These are phyloP conservation scores for Arabis alpina DNA, from an alignment of 345 rosid species.

Conservation along the genomic window DNA sequence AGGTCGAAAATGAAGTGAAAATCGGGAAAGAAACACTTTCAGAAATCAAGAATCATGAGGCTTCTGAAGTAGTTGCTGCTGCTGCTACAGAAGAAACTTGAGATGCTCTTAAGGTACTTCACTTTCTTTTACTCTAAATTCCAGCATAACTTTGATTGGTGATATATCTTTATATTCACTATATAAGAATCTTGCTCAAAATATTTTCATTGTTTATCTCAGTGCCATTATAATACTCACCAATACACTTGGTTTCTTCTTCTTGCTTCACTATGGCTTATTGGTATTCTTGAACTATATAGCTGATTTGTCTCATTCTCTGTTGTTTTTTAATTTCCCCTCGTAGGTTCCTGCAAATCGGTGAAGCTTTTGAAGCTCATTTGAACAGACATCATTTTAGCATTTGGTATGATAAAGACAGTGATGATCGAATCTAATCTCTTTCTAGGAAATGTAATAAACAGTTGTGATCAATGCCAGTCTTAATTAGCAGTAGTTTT, in stretches of 20 bases:
- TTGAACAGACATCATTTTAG: conserved; percentile 12
- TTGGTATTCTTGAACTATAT: neutral
- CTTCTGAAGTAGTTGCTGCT: conserved; percentile 37
- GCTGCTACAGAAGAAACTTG: conserved; percentile 40
- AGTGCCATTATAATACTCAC: too few species aligned
- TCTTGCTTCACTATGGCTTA: neutral
- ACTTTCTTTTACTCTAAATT: conserved; percentile 2
- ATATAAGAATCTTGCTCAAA: conserved; percentile 11
- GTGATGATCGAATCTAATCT: neutral
- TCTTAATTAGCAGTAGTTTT: conserved; percentile 13
- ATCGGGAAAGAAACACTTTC: conserved; percentile 46
- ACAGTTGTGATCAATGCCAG: conserved; percentile 22
- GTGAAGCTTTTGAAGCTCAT: conserved; percentile 17
- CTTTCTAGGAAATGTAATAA: conserved; percentile 22
- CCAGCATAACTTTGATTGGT: neutral
- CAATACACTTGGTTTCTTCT: too few species aligned
- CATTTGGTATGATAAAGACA: conserved; percentile 24
- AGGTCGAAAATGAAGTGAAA: conserved; percentile 51
- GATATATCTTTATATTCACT: neutral
- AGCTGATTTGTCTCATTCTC: neutral
- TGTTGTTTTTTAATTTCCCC: neutral
- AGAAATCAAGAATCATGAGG: conserved; percentile 41
- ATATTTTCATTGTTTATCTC: too few species aligned
- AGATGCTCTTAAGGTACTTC: conserved; percentile 36
- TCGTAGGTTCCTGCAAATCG: conserved; percentile 25